These are phyloP conservation scores for Penicillium sp. DNA, from an alignment of 2,329 filamentous ascomycete species.

Conservation along the genomic window DNA sequence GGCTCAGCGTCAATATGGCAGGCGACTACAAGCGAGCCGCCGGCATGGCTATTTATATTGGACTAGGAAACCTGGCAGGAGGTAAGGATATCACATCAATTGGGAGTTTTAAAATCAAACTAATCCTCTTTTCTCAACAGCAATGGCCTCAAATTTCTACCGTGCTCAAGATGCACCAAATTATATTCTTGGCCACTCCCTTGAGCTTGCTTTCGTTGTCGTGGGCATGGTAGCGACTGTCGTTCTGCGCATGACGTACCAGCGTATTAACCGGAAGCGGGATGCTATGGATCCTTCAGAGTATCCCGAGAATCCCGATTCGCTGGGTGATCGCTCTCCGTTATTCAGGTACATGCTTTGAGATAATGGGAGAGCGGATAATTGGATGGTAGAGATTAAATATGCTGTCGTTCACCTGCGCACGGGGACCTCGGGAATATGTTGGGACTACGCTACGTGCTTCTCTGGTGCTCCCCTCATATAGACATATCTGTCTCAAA, in stretches of 20 bases:
- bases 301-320: constrained; percentile 54
- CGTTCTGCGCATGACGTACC: constrained; percentile 52
- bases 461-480: not conserved
- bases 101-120: not conserved
- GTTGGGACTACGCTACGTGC: not conserved
- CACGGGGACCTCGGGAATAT: not conserved
- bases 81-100: constrained; percentile 21
- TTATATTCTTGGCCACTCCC: constrained; percentile 52
- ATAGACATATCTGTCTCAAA: not conserved
- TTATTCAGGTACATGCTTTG: constrained; percentile 62
- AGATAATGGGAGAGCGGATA: not conserved
- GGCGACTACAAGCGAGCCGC: constrained; percentile 57
- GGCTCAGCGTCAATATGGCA: constrained; percentile 58
- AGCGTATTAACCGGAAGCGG: constrained; percentile 58
- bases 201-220: constrained; percentile 52
- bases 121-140: constrained; percentile 30
- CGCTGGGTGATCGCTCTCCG: constrained; percentile 59
- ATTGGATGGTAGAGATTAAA: not conserved
- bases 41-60: constrained; percentile 65
- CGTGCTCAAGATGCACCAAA: constrained; percentile 50
- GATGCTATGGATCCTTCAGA: constrained; percentile 45
- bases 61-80: constrained; percentile 54
- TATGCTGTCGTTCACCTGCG: not conserved
- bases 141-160: constrained; percentile 73
- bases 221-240: constrained; percentile 48